Percentiles rank a stretch among this genome's conserved stretches.
These are phyloP conservation scores for Cornus florida DNA, from an alignment of 148 eudicot genomes.

Conservation along the genomic window DNA sequence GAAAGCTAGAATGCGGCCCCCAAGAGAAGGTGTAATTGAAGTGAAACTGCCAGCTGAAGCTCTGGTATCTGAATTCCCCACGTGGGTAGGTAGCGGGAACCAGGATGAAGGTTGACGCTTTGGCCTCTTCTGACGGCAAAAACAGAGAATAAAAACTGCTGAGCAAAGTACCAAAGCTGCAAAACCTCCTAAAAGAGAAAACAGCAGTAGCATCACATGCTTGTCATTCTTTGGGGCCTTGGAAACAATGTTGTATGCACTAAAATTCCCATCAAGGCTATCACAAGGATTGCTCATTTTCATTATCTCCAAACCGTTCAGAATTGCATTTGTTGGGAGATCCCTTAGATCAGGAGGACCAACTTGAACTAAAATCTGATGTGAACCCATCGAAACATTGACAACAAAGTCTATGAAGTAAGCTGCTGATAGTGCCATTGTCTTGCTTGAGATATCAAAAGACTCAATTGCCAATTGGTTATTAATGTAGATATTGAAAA, in stretches of 20 bases:
- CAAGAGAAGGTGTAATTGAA: constrained; percentile 10
- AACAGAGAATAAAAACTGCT: constrained; percentile 5
- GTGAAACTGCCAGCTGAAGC: constrained; percentile 15
- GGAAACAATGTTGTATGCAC: background rate
- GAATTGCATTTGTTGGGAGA: constrained; percentile 14
- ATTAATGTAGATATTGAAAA: constrained; percentile 23
- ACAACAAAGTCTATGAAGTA: constrained; percentile 21
- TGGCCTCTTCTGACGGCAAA: constrained; percentile 7
- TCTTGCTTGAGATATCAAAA: constrained; percentile 18
- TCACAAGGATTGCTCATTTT: constrained; percentile 22
- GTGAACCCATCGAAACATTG: constrained; percentile 11
- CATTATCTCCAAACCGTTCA: constrained; percentile 29
- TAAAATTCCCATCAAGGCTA: constrained; percentile 20
- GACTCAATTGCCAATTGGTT: constrained; percentile 12
- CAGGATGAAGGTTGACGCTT: constrained; percentile 7
- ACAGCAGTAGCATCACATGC: constrained; percentile 4
- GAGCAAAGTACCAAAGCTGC: constrained; percentile 8
- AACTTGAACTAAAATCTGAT: constrained; percentile 15
- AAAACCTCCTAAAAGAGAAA: constrained; percentile 9
- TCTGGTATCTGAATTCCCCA: constrained; percentile 18
- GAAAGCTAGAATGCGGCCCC: constrained; percentile 16
- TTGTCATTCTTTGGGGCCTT: background rate
- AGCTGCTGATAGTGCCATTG: constrained; percentile 14
- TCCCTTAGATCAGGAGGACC: constrained; percentile 14
- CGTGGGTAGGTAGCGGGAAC: constrained; percentile 13